phyloP scores from a whole-genome alignment of 1,284 basidiomycete species.

The Pascua sp. region DNA sequence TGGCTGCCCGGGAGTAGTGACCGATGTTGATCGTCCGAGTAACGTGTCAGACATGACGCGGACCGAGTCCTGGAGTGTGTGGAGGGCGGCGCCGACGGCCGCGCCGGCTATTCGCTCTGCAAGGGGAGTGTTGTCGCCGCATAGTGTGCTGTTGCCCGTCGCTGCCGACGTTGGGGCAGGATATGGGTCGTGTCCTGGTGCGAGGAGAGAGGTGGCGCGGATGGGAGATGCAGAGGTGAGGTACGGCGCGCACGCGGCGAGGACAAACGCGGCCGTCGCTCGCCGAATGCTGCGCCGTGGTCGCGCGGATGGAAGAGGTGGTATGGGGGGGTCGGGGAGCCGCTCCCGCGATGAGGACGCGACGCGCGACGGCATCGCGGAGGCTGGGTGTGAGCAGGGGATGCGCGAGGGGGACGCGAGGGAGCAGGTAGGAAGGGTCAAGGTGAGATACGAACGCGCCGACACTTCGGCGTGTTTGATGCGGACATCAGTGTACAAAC shows the following conservation, averaged over 20 bases:
- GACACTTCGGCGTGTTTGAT: too few relatives aligned
- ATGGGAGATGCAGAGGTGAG: constrained; percentile 21
- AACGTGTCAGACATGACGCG: background rate
- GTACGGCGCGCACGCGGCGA: constrained; percentile 31
- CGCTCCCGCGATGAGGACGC: constrained; percentile 15
- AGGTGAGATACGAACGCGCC: background rate
- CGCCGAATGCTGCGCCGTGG: background rate
- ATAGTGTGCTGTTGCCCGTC: background rate
- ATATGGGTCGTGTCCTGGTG: constrained; percentile 13
- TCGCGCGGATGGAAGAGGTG: background rate
- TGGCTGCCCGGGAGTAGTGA: background rate
- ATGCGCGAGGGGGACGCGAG: background rate
- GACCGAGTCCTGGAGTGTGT: background rate
- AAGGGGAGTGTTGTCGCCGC: background rate
- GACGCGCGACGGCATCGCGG: background rate
- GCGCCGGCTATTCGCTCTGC: background rate
- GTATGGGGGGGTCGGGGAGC: background rate
- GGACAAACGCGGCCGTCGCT: constrained; percentile 18
- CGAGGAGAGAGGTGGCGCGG: background rate
- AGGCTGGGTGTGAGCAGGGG: background rate
- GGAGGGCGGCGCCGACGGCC: background rate
- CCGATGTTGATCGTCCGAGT: background rate
- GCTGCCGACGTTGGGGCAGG: background rate
- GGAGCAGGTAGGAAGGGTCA: background rate
- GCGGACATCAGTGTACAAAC: too few relatives aligned